Conservation (phyloP, 2,329 filamentous ascomycete species). For the Aspergillus unguis region DNA sequence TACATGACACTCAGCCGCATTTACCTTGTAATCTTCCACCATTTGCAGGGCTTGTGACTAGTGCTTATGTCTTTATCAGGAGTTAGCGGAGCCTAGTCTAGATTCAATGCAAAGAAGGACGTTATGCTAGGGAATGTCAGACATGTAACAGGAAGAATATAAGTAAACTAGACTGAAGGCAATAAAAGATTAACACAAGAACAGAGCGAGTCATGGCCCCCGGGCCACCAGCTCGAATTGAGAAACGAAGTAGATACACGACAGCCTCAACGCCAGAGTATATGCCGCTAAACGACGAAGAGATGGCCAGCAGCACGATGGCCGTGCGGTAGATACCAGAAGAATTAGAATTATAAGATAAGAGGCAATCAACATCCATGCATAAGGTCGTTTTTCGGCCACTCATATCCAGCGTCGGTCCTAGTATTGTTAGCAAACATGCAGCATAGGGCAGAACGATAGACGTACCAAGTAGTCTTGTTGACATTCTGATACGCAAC, state of each 20-base stretch:
- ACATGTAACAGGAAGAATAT: not conserved
- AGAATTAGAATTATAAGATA: not conserved
- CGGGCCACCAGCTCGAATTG: not conserved
- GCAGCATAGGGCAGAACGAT: not conserved
- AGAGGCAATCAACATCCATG: slow-evolving; percentile 42
- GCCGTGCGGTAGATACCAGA: not conserved
- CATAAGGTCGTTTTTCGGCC: slow-evolving; percentile 62
- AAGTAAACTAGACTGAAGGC: slow-evolving; percentile 9
- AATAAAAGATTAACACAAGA: slow-evolving; percentile 11
- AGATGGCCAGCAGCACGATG: slow-evolving; percentile 16
- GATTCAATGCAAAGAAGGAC: too few species aligned
- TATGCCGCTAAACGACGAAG: slow-evolving; percentile 26
- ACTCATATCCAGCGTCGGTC: slow-evolving; percentile 51
- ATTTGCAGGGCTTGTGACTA: too few species aligned
- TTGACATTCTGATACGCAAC: slow-evolving; percentile 63
- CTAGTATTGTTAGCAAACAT: slow-evolving; percentile 21
- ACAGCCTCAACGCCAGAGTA: slow-evolving; percentile 1
- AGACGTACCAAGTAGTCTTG: slow-evolving; percentile 57
- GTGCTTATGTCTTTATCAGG: too few species aligned
- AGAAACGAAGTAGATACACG: not conserved
- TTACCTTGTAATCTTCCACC: too few species aligned
- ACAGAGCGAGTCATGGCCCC: not conserved
- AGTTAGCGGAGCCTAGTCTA: too few species aligned
- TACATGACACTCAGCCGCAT: too few species aligned
- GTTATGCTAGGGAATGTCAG: too few species aligned